phyloP scores from a whole-genome alignment of 306 rosid species.

The Gastrolobium villosum region DNA sequence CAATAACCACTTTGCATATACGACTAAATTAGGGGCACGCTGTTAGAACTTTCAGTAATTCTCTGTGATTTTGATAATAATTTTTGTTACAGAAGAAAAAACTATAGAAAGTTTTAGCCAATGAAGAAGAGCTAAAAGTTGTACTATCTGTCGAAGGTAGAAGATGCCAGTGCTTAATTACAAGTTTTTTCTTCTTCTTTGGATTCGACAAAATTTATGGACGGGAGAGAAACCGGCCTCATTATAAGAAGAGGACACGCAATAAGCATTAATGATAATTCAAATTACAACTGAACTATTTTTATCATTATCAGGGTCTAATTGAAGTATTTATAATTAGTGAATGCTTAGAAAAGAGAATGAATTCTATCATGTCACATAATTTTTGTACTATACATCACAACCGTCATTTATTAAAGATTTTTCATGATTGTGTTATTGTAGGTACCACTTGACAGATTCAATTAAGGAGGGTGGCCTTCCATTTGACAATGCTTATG shows the following conservation, averaged over 20 bases:
- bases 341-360: neutral
- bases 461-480: slow-evolving; percentile 9
- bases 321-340: neutral
- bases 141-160: neutral
- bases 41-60: too few species aligned
- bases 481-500: slow-evolving; percentile 42
- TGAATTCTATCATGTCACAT: too few species aligned
- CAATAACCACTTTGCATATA: too few species aligned
- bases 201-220: neutral
- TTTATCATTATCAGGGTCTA: neutral
- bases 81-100: too few species aligned
- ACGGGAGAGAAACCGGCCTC: neutral
- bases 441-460: slow-evolving; percentile 29
- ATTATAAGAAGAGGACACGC: neutral
- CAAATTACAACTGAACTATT: neutral
- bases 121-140: neutral
- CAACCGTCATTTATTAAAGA: too few species aligned
- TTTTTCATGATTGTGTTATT: neutral
- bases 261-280: neutral
- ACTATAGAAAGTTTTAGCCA: too few species aligned
- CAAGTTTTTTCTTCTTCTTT: too few species aligned
- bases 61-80: too few species aligned
- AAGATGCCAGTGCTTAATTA: neutral
- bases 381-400: too few species aligned
- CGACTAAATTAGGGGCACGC: too few species aligned